Percentiles rank a stretch among this genome's conserved stretches.
Conservation (phyloP, 2,329 filamentous ascomycete species). For the Cryphonectria carpinicola region DNA sequence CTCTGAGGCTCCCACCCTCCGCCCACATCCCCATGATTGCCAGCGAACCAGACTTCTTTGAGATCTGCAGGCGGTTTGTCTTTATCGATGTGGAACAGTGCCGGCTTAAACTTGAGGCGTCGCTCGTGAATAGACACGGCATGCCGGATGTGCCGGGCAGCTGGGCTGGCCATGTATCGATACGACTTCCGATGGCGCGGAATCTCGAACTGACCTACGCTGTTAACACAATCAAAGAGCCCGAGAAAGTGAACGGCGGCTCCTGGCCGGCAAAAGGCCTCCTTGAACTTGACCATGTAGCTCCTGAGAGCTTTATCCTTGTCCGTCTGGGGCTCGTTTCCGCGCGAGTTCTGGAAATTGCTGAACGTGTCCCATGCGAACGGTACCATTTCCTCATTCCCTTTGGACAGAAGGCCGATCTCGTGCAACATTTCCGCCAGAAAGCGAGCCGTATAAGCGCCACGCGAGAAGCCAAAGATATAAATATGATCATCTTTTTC, state of each 20-base stretch:
- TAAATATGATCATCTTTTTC: conserved; percentile 54
- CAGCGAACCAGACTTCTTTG: conserved; percentile 60
- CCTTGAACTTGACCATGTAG: conserved; percentile 27
- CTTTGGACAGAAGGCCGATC: conserved; percentile 53
- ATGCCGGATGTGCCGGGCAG: conserved; percentile 53
- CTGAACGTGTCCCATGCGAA: conserved; percentile 46
- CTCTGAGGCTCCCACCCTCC: conserved; percentile 51
- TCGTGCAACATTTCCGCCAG: conserved; percentile 55
- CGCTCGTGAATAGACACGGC: conserved; percentile 58
- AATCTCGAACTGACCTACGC: conserved; percentile 47
- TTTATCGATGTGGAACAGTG: conserved; percentile 48
- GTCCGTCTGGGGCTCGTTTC: conserved; percentile 26
- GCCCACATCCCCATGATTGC: conserved; percentile 57
- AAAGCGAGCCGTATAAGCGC: conserved; percentile 58
- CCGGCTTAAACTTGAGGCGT: conserved; percentile 59
- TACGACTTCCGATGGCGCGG: not conserved
- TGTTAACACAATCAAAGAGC: conserved; percentile 59
- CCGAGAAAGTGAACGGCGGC: conserved; percentile 55
- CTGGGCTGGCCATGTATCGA: conserved; percentile 43
- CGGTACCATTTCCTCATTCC: conserved; percentile 57
- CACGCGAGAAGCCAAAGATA: conserved; percentile 58
- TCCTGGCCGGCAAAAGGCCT: conserved; percentile 51
- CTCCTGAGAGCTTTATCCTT: conserved; percentile 28
- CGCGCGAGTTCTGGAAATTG: conserved; percentile 8
- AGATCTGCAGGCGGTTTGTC: conserved; percentile 31